These are phyloP conservation scores for Pleurotus salmoneostramineus DNA, from an alignment of 768 basidiomycete species.

Conservation along the genomic window DNA sequence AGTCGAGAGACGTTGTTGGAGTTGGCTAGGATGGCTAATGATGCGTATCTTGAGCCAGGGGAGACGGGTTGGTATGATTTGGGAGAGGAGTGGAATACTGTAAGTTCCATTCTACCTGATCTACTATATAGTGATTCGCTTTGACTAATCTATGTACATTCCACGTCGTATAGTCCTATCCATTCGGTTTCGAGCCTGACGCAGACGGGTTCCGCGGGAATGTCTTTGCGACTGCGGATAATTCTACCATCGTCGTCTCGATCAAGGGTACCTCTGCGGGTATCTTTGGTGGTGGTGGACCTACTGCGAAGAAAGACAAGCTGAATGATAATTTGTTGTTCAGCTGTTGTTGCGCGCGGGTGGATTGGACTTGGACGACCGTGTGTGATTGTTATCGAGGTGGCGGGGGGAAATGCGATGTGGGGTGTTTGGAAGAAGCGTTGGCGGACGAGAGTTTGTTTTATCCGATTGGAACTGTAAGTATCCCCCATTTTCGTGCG, in stretches of 20 bases:
- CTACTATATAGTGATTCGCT: no score
- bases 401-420: constrained; percentile 75
- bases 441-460: constrained; percentile 80
- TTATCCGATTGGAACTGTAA: constrained; percentile 84
- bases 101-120: constrained; percentile 27
- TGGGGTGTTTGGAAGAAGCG: constrained; percentile 72
- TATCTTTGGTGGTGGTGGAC: constrained; percentile 68
- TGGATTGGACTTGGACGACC: constrained; percentile 92
- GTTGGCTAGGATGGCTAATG: constrained; percentile 94
- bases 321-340: constrained; percentile 92
- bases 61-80: constrained; percentile 78
- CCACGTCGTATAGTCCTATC: constrained; percentile 49
- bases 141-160: no score
- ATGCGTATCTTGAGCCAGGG: constrained; percentile 73
- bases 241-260: constrained; percentile 79
- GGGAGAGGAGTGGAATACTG: constrained; percentile 57
- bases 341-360: constrained; percentile 89
- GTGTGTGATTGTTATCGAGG: constrained; percentile 85
- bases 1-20: constrained; percentile 70
- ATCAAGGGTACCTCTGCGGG: constrained; percentile 94
- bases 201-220: constrained; percentile 88
- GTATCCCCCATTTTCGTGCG: constrained; percentile 20
- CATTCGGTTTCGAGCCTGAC: constrained; percentile 91
- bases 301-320: constrained; percentile 89
- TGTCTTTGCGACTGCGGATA: constrained; percentile 82